Evolutionary conservation across 768 basidiomycete species (phyloP).

Genomic region (Tulasnella sp.): DNA sequence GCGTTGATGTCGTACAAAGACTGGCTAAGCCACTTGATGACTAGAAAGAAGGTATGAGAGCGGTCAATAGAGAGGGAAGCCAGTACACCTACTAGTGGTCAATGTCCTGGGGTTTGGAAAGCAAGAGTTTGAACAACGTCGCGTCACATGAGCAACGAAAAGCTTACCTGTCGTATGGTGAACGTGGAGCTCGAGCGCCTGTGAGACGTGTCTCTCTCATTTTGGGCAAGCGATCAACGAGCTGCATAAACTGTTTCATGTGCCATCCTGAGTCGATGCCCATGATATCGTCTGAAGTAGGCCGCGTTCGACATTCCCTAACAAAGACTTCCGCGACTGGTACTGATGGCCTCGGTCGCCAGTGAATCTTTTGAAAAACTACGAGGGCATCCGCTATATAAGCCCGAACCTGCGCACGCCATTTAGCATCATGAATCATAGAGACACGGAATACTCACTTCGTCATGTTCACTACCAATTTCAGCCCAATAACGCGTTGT

Average conservation of each 20-base stretch:
- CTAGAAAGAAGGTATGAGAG: constrained; percentile 34
- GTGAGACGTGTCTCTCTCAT: constrained; percentile 62
- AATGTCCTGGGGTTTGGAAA: constrained; percentile 1
- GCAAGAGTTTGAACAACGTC: not conserved
- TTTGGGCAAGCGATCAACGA: constrained; percentile 48
- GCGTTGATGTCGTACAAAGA: constrained; percentile 67
- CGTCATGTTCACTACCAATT: constrained; percentile 64
- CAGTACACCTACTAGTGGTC: not conserved
- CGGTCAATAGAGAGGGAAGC: not conserved
- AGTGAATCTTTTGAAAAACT: constrained; percentile 59
- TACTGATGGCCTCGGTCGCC: constrained; percentile 49
- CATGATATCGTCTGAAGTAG: constrained; percentile 58
- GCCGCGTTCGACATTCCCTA: constrained; percentile 45
- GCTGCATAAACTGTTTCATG: constrained; percentile 40
- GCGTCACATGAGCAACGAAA: not conserved
- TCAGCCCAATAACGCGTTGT: constrained; percentile 57
- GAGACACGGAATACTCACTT: constrained; percentile 31
- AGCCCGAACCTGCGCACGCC: constrained; percentile 43
- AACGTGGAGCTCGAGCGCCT: constrained; percentile 68
- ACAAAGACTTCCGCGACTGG: constrained; percentile 51
- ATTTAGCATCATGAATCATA: not conserved
- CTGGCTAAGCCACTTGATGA: constrained; percentile 69
- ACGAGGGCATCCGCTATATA: constrained; percentile 64
- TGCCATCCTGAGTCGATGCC: constrained; percentile 55
- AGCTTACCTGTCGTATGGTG: constrained; percentile 66